Evolutionary conservation across 2,329 filamentous ascomycete species (phyloP).

Genomic region (Stagonosporopsis vannaccii): DNA sequence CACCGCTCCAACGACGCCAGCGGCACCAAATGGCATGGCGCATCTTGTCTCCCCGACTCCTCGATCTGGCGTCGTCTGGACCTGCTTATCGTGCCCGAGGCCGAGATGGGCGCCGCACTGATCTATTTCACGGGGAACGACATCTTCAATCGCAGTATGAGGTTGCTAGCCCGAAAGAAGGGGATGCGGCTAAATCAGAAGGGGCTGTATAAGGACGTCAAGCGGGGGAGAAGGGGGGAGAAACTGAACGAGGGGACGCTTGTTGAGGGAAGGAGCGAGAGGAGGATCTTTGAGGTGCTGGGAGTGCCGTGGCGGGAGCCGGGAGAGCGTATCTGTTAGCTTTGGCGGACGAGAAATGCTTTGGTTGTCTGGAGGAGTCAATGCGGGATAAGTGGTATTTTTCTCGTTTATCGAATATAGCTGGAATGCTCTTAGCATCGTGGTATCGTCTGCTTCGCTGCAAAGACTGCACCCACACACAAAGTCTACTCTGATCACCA

Average conservation of each 20-base stretch:
- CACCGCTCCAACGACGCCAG: constrained; percentile 54
- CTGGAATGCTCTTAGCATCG: neutral
- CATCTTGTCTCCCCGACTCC: constrained; percentile 70
- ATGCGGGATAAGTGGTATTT: neutral
- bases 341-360: no score
- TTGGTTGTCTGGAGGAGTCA: neutral
- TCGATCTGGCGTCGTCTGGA: constrained; percentile 81
- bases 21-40: constrained; percentile 88
- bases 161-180: constrained; percentile 80
- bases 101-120: constrained; percentile 81
- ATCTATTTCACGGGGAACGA: constrained; percentile 98
- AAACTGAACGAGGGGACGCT: constrained; percentile 73
- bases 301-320: constrained; percentile 81
- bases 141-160: constrained; percentile 88
- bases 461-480: neutral
- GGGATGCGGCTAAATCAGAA: constrained; percentile 85
- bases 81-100: constrained; percentile 79
- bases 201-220: constrained; percentile 76
- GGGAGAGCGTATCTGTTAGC: constrained; percentile 46
- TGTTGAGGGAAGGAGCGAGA: constrained; percentile 78
- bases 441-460: neutral
- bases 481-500: neutral
- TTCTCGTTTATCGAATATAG: neutral
- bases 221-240: constrained; percentile 63
- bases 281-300: constrained; percentile 79